Evolutionary conservation across 306 rosid genomes (phyloP), one percentile per base, ranked within the genome.

Genomic region (Spatholobus suberectus): DNA sequence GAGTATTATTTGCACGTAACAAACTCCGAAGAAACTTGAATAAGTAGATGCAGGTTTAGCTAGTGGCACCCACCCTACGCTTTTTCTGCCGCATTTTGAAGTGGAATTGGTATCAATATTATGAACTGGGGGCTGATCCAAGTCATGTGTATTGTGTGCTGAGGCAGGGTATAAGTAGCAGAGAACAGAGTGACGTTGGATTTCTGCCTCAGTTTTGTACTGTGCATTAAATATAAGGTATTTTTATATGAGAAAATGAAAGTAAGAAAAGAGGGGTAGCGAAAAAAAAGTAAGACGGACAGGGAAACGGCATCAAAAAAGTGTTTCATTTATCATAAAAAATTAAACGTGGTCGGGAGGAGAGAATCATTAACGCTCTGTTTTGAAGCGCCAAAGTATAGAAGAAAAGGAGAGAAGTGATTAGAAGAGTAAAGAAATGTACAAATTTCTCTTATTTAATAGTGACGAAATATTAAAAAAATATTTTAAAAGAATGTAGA

Each of bases 21-120:
- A 54, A 75, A 82, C 47, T 40, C 17, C 3, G 12, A 75, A 52
- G 14, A 52, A 82, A 54, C 73, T 75, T 68, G 51, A 68, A 67
- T 17, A 35, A 32, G 21, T 69, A 76, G 77, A 34, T 34, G 37
- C 18, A 58, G 8, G 17, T 41, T 58, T 44, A 9, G 27, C 10
- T 8, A 3, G 61, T 44, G 29, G 61, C 27, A 68, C 76, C 41
- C 69, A 52, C 29, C 29, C 32, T 14, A 4, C 0, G 4, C 35
- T 18, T 51, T 20, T n/a, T 51, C 5, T 15, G 27, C 21, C 26
- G 37, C 52, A 44, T 4, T 24, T 24, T 41, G 32, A 44, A 44
- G 62, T 41, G 44, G 44, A 29, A 49, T 0, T 21, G 49, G 61
- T 18, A 44, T 44, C 62, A 62, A 46, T 10, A 5, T 44, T 27